phyloP scores from a whole-genome alignment of 352 stramenopile species.

The Aphanomyces euteiches region DNA sequence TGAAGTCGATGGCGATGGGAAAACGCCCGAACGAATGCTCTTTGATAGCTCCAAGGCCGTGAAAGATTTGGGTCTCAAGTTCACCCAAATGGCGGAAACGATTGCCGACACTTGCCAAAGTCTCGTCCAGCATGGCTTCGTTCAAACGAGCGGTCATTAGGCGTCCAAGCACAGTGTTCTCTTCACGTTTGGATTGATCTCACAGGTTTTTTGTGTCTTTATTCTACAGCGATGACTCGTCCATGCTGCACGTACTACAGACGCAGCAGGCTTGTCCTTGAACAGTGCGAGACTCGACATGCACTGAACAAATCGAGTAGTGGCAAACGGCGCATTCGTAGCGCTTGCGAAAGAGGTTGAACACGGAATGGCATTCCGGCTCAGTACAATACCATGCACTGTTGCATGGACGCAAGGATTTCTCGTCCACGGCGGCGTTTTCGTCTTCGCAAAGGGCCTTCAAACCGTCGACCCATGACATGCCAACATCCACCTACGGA shows the following conservation, averaged over 20 bases:
- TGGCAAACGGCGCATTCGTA: constrained; percentile 23
- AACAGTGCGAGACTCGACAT: constrained; percentile 10
- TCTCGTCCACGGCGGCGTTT: neutral
- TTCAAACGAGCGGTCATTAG: neutral
- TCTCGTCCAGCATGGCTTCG: neutral
- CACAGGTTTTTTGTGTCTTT: neutral
- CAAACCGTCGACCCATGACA: too few species aligned
- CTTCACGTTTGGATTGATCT: neutral
- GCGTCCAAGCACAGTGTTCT: too few species aligned
- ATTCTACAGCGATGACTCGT: neutral
- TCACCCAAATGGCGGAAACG: neutral
- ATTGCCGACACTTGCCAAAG: neutral
- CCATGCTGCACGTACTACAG: constrained; percentile 5
- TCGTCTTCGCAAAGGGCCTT: neutral
- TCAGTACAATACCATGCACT: constrained; percentile 26
- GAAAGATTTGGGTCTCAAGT: neutral
- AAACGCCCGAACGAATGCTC: neutral
- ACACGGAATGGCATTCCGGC: constrained; percentile 25
- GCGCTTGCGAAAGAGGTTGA: constrained; percentile 19
- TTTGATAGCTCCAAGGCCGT: neutral
- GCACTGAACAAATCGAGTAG: constrained; percentile 14
- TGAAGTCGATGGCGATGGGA: neutral
- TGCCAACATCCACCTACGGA: too few species aligned
- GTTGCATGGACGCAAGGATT: neutral
- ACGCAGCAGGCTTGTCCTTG: constrained; percentile 21